Base-by-base conservation (phyloP, 2,329 filamentous ascomycete genomes). In the Phialophora tarda region DNA sequence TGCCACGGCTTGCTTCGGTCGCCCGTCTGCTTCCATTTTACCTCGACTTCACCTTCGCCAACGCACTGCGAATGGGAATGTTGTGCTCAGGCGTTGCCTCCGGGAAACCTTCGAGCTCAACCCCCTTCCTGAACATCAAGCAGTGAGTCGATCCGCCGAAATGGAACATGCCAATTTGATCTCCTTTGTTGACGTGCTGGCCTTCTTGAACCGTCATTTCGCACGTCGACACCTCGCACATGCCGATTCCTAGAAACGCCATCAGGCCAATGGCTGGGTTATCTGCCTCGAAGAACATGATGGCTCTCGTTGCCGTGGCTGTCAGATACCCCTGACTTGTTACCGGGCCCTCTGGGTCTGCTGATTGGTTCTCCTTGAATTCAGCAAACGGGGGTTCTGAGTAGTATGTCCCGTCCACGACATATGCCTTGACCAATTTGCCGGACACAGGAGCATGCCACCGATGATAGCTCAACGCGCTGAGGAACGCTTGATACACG, bases 91-190 rank as follows among this genome's bases (percentile, higher is more conserved):
- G 74, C 0, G 77, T 77, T 0, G 78, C 66, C 61, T 75, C 69
- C 0, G 80, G 80, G 41, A 82, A 77, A 0, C 74, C 80, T 1
- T 79, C 75, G 0, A 87, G 66, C 62, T 81, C 50, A 11, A 76
- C 0, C 71, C 80, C 4, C 77, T 74, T 1, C 28, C 85, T 78
- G 78, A 92, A 92, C 2, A 93, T 73, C 71, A 92, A 74, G 71
- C 88, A 91, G 74, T 91, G 87, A 1, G 86, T 87, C 6, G 85
- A 89, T 0, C 91, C 90, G n/a, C 90, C 90, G 74, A 89, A 92
- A 74, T 93, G 90, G 77, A 93, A 93, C 89, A 91, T 92, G 50
- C 90, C 90, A 47, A 88, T 81, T 78, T 92, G 80, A 4, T 92
- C 85, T 1, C 91, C 91, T 81, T 92, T 92, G 60, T 81, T 81